Evolutionary conservation across 768 basidiomycete species (phyloP).

Genomic region (Candolleomyces eurysporus): DNA sequence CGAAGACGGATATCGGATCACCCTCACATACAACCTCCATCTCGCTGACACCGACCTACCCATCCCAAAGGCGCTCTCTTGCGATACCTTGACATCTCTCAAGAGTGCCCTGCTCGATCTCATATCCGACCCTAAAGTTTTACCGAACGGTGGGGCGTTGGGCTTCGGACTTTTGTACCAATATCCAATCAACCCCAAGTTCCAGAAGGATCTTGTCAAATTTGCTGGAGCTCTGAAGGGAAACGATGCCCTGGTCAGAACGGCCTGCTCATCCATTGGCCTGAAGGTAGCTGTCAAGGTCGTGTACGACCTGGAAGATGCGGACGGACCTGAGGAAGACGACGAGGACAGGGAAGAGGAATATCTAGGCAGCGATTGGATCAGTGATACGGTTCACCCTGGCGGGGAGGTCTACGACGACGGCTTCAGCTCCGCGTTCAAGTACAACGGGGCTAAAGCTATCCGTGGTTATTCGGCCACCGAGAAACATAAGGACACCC

Average conservation of each 20-base stretch:
- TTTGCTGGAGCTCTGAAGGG: slow-evolving; percentile 26
- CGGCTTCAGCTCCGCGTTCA: no score
- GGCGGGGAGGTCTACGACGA: no score
- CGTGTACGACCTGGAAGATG: no score
- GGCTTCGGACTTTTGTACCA: slow-evolving; percentile 33
- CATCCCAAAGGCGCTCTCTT: not conserved
- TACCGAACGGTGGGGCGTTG: slow-evolving; percentile 31
- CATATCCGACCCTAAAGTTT: slow-evolving; percentile 22
- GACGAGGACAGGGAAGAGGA: no score
- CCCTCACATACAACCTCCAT: slow-evolving; percentile 42
- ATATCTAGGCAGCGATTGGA: no score
- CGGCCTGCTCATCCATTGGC: slow-evolving; percentile 15
- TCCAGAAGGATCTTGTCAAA: slow-evolving; percentile 5
- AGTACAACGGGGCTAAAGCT: no score
- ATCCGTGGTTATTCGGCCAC: no score
- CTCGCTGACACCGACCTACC: slow-evolving; percentile 6
- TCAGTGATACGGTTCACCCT: no score
- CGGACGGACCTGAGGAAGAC: no score
- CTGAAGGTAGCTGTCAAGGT: slow-evolving; percentile 14
- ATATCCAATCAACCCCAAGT: slow-evolving; percentile 25
- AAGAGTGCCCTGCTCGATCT: slow-evolving; percentile 20
- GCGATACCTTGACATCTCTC: slow-evolving; percentile 9
- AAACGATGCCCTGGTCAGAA: slow-evolving; percentile 21
- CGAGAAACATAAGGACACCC: no score
- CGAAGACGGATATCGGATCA: slow-evolving; percentile 35